phyloP scores from a whole-genome alignment of 352 stramenopile genomes.

The Globisporangium echinulatum region DNA sequence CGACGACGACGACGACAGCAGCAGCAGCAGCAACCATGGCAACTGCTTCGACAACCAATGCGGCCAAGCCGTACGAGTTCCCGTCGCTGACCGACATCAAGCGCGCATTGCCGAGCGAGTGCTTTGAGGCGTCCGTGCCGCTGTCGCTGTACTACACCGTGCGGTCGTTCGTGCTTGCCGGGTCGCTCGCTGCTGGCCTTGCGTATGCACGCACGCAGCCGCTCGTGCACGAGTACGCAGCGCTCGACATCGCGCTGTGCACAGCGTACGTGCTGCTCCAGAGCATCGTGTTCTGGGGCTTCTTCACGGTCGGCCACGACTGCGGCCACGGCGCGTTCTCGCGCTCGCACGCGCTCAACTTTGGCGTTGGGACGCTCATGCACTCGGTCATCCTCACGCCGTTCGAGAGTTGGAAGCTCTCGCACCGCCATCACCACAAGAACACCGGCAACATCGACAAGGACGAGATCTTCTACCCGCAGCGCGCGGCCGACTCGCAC shows the following conservation, averaged over 20 bases:
- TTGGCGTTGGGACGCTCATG: constrained; percentile 62
- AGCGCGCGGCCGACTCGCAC: constrained; percentile 52
- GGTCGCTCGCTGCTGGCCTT: constrained; percentile 34
- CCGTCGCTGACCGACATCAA: constrained; percentile 79
- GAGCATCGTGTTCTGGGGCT: constrained; percentile 76
- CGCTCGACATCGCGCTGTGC: constrained; percentile 43
- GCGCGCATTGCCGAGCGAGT: constrained; percentile 57
- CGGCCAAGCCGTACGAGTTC: constrained; percentile 38
- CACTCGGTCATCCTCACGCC: constrained; percentile 80
- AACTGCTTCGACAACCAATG: too few species aligned
- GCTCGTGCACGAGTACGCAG: constrained; percentile 25
- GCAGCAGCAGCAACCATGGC: too few species aligned
- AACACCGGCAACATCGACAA: constrained; percentile 85
- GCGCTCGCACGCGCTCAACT: constrained; percentile 73
- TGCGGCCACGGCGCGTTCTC: constrained; percentile 78
- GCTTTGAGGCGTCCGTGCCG: constrained; percentile 64
- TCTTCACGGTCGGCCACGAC: constrained; percentile 81
- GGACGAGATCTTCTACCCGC: constrained; percentile 80
- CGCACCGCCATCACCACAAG: constrained; percentile 82
- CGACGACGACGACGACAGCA: background rate
- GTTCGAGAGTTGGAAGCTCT: constrained; percentile 77
- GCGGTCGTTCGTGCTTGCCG: constrained; percentile 44
- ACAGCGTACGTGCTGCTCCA: constrained; percentile 59
- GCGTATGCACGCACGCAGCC: constrained; percentile 31
- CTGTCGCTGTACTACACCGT: constrained; percentile 71